Evolutionary conservation across 768 basidiomycete genomes (phyloP).

Genomic region (button mushroom (Agaricus bisporus)): DNA sequence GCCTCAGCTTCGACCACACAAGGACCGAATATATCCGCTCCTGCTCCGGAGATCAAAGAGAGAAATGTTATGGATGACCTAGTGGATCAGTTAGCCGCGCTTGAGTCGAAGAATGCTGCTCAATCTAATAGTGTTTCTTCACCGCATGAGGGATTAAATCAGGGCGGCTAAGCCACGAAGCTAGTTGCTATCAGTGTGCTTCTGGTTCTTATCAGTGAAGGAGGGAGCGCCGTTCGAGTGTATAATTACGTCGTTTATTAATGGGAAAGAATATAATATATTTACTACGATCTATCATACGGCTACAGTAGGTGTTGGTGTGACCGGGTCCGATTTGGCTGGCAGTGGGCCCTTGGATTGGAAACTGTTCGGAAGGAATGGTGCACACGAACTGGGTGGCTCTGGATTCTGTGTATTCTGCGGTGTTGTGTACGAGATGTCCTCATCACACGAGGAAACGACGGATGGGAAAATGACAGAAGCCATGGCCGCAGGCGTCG

Average conservation of each 20-base stretch:
- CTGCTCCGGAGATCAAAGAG: conserved; percentile 15
- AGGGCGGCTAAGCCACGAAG: not conserved
- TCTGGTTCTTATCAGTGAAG: not conserved
- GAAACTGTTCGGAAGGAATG: conserved; percentile 37
- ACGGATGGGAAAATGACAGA: not conserved
- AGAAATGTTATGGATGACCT: conserved; percentile 73
- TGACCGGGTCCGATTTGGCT: conserved; percentile 37
- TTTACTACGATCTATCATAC: not conserved
- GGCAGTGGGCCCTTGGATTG: conserved; percentile 29
- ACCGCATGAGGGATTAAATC: not conserved
- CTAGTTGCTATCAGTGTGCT: not conserved
- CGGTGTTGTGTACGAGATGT: conserved; percentile 32
- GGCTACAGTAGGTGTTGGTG: conserved; percentile 27
- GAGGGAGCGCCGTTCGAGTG: not conserved
- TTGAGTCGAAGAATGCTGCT: conserved; percentile 31
- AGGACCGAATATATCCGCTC: conserved; percentile 6
- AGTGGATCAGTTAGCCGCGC: conserved; percentile 71
- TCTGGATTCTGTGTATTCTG: conserved; percentile 51
- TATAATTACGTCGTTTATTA: not conserved
- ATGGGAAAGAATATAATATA: too few relatives aligned
- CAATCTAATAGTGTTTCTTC: not conserved
- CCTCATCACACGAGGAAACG: not conserved
- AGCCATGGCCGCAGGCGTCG: conserved; percentile 6
- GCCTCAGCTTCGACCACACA: too few relatives aligned
- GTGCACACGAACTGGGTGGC: conserved; percentile 47